Conservation (phyloP, 2,329 filamentous ascomycete genomes). For the Colletotrichum falcatum region DNA sequence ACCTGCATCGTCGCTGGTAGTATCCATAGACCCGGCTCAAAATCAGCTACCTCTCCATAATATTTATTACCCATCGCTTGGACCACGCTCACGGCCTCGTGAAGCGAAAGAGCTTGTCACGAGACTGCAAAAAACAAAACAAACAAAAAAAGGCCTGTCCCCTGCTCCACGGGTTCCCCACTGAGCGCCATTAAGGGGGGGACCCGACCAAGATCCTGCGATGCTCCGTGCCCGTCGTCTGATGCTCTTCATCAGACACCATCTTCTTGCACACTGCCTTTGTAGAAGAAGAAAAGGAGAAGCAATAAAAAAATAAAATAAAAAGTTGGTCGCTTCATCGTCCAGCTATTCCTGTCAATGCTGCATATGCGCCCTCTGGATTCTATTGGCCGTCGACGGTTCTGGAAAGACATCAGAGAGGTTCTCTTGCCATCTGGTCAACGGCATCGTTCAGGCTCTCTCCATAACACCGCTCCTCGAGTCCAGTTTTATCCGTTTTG, state of each 20-base stretch:
- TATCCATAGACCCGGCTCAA: not conserved
- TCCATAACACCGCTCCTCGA: too few relatives aligned
- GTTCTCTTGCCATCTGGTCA: not conserved
- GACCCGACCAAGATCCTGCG: constrained; percentile 22
- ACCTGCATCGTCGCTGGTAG: not conserved
- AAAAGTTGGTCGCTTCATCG: not conserved
- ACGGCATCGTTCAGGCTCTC: not conserved
- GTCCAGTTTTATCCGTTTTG: too few relatives aligned
- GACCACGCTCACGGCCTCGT: constrained; percentile 3
- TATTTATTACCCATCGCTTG: not conserved
- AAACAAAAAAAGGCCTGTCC: constrained; percentile 46
- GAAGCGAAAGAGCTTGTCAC: constrained; percentile 29
- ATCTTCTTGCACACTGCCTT: not conserved
- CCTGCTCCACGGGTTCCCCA: constrained; percentile 44
- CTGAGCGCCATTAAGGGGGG: constrained; percentile 46
- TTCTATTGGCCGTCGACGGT: not conserved
- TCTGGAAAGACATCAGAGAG: not conserved
- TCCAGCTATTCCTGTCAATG: not conserved
- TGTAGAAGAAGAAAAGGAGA: too few relatives aligned
- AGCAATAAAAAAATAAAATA: too few relatives aligned
- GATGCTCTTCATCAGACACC: not conserved
- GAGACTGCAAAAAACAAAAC: constrained; percentile 46
- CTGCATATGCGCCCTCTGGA: not conserved
- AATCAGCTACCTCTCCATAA: not conserved
- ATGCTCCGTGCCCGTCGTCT: not conserved